Base-by-base conservation (phyloP, 192 early-diverging fungal species). In the Linnemannia schmuckeri region DNA sequence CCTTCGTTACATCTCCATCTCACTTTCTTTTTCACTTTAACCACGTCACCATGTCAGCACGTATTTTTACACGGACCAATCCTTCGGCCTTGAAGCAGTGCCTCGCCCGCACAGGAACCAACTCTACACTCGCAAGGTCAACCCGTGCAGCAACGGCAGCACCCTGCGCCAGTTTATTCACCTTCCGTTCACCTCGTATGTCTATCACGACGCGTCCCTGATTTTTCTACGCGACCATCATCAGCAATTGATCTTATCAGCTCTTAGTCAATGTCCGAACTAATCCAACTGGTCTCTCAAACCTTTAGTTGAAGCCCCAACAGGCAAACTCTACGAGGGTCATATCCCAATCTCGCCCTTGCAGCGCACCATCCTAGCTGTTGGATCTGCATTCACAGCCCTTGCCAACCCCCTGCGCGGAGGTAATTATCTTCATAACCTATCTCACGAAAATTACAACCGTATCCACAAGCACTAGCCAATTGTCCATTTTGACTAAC, bases 361-460 rank as follows among this genome's bases (percentile, higher is more conserved):
- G 52, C 92, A 97, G 82, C 93, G 93, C 70, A 69, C 89, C 6
- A 69, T 94, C 10, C 85, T 97, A 9, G 94, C 97, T n/a, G 90
- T 93, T 6, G 93, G 93, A 6, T 93, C 97, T 1, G 96, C 96
- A 5, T 81, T 97, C 49, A 93, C 92, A 71, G 95, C 95, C 18
- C 90, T 97, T 37, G 87, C 88, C 24, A 94, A 97, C 79, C 97
- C 97, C 5, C 86, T 92, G 13, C 91, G 96, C 74, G 93, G 89
- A 84, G 93, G 93, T 94, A 90, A 61, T 40, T 75, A 38, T 75
- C 4, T 8, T 18, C 27, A 18, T 20, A 18, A 3, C 30, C 7
- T 42, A 42, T 18, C 30, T 63, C 22, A 68, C 17, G 30, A 24
- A 2, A n/a, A 47, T 18, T 13, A 52, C 18, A 27, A 42, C 72